Evolutionary conservation across 345 rosid genomes (phyloP).

Genomic region (Nephelium lappaceum): DNA sequence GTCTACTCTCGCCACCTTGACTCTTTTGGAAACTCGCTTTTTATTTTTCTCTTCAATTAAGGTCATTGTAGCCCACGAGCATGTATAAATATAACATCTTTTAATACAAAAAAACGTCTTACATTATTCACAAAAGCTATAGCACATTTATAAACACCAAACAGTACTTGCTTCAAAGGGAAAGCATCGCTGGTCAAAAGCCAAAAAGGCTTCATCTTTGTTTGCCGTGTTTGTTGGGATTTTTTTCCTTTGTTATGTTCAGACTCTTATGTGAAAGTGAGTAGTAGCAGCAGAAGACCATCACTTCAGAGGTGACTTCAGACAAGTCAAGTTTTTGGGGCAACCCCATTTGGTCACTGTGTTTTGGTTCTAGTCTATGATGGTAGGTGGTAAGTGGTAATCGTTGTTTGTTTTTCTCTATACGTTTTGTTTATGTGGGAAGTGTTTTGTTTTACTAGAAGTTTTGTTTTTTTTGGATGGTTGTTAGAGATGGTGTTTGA

Average conservation of each 20-base stretch:
- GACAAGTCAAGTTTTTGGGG: conserved; percentile 37
- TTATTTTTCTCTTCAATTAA: conserved; percentile 37
- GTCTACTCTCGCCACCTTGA: conserved; percentile 12
- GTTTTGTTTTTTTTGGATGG: conserved; percentile 16
- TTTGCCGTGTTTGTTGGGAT: conserved; percentile 24
- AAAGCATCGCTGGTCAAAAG: conserved; percentile 50
- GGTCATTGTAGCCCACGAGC: conserved; percentile 43
- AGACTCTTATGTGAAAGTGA: conserved; percentile 32
- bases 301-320: conserved; percentile 29
- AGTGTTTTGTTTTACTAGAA: conserved; percentile 19
- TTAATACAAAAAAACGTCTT: conserved; percentile 45
- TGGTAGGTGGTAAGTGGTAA: conserved; percentile 32
- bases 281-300: conserved; percentile 23
- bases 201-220: conserved; percentile 39
- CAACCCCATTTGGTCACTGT: conserved; percentile 22
- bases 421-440: conserved; percentile 12
- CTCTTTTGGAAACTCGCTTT: conserved; percentile 16
- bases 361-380: conserved; percentile 10
- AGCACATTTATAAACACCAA: conserved; percentile 24
- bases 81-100: conserved; percentile 41
- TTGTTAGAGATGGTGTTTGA: conserved; percentile 58
- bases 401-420: not conserved
- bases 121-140: conserved; percentile 36
- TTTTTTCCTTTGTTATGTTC: conserved; percentile 26
- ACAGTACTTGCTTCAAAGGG: conserved; percentile 30